Base-by-base conservation (phyloP, 805 yeast genomes). In the Vanderwaltozyma verrucispora region DNA sequence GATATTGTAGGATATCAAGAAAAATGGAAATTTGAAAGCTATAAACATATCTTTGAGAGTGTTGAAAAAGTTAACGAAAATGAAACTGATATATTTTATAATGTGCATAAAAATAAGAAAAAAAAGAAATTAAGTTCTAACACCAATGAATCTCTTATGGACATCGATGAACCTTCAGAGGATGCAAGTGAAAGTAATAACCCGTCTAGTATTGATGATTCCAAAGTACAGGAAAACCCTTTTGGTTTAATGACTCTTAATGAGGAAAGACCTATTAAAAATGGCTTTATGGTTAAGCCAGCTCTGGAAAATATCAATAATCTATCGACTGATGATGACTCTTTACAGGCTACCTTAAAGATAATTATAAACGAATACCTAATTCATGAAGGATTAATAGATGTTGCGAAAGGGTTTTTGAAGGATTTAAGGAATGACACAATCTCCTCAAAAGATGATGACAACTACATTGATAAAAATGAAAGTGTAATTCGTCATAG, bases 1-100 rank as follows among this genome's bases (percentile, higher is more conserved):
- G 81, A 81, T 51, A 75, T 81, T 41, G 64, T 67, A 30, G 65
- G 68, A 28, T 76, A 77, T 52, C 68, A 75, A 28, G 56, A 62
- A 19, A 57, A 57, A 11, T 65, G 69, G 58, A 77, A 75, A 45
- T 44, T 49, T 9, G 49, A 46, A 32, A 50, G 67, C 7, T 53
- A 57, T 26, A 50, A 48, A 14, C 53, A 50, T 35, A 51, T 60
- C n/a, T 59, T 54, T 33, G 41, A 46, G 15, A 43, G 8, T n/a
- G 6, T 16, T 4, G 20, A 18, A 16, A 23, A 29, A 13, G 9
- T 3, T 5, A 20, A 25, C 5, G 16, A 14, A 9, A 21, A 6
- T 9, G 9, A 9, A 7, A 21, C 36, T 13, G 38, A 39, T 13
- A 24, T 28, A 9, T 44, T 33, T 19, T 7, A 13, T 13, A 38